Base-by-base conservation (phyloP, 768 basidiomycete species). In the Suillus sp. region DNA sequence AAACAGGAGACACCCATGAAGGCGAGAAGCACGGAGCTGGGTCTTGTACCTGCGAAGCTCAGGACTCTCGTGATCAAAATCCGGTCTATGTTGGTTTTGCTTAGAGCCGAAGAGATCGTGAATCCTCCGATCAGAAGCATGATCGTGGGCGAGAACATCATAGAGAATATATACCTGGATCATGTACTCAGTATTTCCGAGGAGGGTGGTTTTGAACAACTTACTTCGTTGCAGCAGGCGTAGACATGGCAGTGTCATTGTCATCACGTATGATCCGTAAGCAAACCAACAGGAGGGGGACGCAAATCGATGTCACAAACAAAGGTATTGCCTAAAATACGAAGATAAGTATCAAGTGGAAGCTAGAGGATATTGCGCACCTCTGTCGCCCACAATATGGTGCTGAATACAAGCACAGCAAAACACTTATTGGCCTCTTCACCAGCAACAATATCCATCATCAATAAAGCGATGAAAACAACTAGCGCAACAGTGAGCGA, bases 121-220 rank as follows among this genome's bases (percentile, higher is more conserved):
- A 99, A 96, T 35, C 97, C 96, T 11, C 95, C 95, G 67, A 96
- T 93, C 57, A 99, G 88, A 40, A 99, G 91, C 93, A 98, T 96
- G 76, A 99, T 97, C 0, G 96, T 99, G 0, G 95, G 93, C 0
- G 92, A 92, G 77, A 99, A 98, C 95, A 99, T 99, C 56, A 87
- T 83, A 0, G 93, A 92, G 75, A 99, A 99, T 62, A 98, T 85
- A 74, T 84, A 94, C 78, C 94, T 96, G 64, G 27, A 65, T 61
- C 54, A 16, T n/a, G 13, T 18, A 32, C 7, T 5, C 16, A 16
- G 14, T 30, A 34, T 38, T 18, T 62, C 51, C 51, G 59, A 68
- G 65, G 43, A 64, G 42, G 16, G 45, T 27, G 18, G 27, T 25
- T 38, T 5, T 11, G 65, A 59, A 42, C 16, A 54, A 62, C 88